Conservation (phyloP, 108 stramenopile species). For the Bacterosira constricta region DNA sequence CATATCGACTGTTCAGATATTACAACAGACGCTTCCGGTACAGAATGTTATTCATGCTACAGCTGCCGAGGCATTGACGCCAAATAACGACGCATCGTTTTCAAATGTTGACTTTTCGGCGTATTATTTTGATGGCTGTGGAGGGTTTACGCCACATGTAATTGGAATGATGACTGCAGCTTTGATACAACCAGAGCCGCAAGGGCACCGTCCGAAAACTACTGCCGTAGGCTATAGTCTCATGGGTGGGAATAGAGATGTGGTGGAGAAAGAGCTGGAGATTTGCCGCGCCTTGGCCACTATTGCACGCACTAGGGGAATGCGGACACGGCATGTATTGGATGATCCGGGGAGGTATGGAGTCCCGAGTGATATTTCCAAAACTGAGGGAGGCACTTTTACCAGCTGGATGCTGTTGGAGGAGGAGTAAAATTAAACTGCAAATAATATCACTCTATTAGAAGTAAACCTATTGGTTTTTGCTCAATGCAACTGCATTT, state of each 20-base stretch:
- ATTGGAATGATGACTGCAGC: conserved; percentile 56
- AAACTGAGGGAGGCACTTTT: conserved; percentile 31
- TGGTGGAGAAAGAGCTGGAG: conserved; percentile 48
- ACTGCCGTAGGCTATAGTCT: conserved; percentile 54
- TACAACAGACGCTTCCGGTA: conserved; percentile 22
- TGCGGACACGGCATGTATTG: conserved; percentile 43
- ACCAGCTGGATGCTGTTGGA: conserved; percentile 32
- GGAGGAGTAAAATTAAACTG: conserved; percentile 1
- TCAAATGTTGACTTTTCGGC: conserved; percentile 32
- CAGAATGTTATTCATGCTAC: conserved; percentile 43
- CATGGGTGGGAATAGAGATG: conserved; percentile 45
- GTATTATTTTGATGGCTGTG: conserved; percentile 63
- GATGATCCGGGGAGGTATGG: conserved; percentile 47
- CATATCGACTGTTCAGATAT: conserved; percentile 30
- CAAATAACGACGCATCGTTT: conserved; percentile 6
- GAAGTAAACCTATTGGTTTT: too few relatives aligned
- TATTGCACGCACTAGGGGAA: conserved; percentile 37
- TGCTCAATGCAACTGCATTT: too few relatives aligned
- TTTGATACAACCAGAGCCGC: conserved; percentile 11
- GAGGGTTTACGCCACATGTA: conserved; percentile 48
- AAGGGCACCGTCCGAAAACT: background rate
- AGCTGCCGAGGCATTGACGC: conserved; percentile 41
- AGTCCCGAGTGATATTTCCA: conserved; percentile 19
- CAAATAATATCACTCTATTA: too few relatives aligned
- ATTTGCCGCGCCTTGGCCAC: conserved; percentile 32